Evolutionary conservation across 2,329 filamentous ascomycete species (phyloP).

Genomic region (Magnaporthales sp.): DNA sequence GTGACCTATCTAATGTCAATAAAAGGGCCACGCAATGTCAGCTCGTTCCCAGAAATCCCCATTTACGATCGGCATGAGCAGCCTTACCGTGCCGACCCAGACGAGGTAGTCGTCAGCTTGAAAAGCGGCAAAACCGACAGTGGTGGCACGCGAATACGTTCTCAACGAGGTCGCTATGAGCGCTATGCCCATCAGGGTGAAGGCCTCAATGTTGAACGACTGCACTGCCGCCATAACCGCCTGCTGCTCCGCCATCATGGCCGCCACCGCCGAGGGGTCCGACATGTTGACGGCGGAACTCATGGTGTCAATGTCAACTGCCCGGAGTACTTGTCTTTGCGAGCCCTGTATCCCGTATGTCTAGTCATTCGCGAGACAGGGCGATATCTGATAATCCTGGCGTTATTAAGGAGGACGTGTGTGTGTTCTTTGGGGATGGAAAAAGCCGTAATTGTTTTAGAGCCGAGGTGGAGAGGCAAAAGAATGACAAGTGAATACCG

Average conservation of each 20-base stretch:
- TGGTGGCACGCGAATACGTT: constrained; percentile 36
- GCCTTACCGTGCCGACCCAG: constrained; percentile 40
- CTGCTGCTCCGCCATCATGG: not conserved
- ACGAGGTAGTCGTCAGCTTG: constrained; percentile 52
- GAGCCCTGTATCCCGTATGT: not conserved
- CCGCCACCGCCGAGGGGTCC: not conserved
- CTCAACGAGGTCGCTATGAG: constrained; percentile 40
- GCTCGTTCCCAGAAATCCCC: not conserved
- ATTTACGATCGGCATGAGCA: not conserved
- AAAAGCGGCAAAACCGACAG: constrained; percentile 40
- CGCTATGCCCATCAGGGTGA: constrained; percentile 40
- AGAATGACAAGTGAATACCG: no score
- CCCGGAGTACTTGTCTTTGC: not conserved
- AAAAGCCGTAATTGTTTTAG: no score
- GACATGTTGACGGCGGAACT: not conserved
- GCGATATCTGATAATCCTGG: no score
- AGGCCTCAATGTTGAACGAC: constrained; percentile 33
- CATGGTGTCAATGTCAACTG: not conserved
- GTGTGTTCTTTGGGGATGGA: no score
- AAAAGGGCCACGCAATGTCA: not conserved
- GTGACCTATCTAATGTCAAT: constrained; percentile 7
- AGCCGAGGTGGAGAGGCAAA: no score
- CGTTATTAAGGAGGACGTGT: no score
- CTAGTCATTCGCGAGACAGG: no score
- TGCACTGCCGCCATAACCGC: not conserved